phyloP scores from a whole-genome alignment of 2,329 filamentous ascomycete species.

The Trichoderma gracile region DNA sequence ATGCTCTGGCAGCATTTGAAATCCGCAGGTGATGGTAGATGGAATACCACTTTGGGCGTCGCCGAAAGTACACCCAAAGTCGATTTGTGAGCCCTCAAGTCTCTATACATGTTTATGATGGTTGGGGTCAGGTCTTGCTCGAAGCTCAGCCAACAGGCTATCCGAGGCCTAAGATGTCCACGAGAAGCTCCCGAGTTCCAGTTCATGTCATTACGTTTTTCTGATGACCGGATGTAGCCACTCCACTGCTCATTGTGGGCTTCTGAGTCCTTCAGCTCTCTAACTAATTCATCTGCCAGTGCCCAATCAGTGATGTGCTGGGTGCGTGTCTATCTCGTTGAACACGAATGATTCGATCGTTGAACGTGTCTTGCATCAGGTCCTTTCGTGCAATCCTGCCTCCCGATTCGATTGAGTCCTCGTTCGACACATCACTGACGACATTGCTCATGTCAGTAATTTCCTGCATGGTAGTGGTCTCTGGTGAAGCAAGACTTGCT shows the following conservation, averaged over 20 bases:
- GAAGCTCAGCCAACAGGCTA: background rate
- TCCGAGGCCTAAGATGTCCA: background rate
- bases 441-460: too few species aligned
- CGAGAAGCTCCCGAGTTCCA: background rate
- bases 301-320: too few species aligned
- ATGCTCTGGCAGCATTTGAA: background rate
- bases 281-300: background rate
- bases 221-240: background rate
- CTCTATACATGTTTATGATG: too few species aligned
- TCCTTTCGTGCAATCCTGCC: too few species aligned
- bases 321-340: background rate
- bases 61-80: background rate
- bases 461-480: too few species aligned
- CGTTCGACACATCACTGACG: too few species aligned
- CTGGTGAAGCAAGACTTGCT: too few species aligned
- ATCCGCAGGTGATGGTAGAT: background rate
- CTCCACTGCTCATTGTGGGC: background rate
- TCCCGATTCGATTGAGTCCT: too few species aligned
- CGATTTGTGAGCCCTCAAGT: background rate
- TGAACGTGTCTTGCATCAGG: background rate
- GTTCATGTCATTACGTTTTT: background rate
- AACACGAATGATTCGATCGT: background rate
- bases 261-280: background rate
- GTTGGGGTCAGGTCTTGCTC: background rate
- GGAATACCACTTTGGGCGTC: background rate